These are phyloP conservation scores for Pseudopyricularia cyperi DNA, from an alignment of 2,329 filamentous ascomycete species.

Conservation along the genomic window DNA sequence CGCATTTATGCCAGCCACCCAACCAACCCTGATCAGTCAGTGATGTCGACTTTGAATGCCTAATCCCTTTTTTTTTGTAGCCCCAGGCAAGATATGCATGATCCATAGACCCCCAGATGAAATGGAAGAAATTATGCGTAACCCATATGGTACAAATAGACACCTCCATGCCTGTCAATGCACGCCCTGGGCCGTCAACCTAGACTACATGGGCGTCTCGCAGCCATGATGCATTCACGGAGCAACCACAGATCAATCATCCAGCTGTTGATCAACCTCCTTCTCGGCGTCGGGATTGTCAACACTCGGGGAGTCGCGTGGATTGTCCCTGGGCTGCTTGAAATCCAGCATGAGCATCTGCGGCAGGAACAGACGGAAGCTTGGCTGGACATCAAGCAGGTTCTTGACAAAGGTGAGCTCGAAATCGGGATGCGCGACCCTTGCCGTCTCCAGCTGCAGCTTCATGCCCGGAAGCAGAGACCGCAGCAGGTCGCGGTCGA, in stretches of 20 bases:
- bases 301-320: conserved; percentile 32
- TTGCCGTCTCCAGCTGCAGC: conserved; percentile 35
- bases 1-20: too few relatives aligned
- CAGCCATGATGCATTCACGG: too few relatives aligned
- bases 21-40: too few relatives aligned
- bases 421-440: conserved; percentile 26
- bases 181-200: too few relatives aligned
- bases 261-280: background rate
- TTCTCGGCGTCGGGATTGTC: conserved; percentile 20
- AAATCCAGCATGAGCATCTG: conserved; percentile 58
- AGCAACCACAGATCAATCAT: background rate
- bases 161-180: too few relatives aligned
- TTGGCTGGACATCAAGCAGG: conserved; percentile 39
- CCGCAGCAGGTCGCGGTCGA: conserved; percentile 26
- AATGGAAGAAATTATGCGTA: too few relatives aligned
- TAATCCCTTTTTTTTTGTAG: too few relatives aligned
- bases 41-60: too few relatives aligned
- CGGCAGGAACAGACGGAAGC: conserved; percentile 51
- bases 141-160: too few relatives aligned
- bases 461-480: conserved; percentile 37
- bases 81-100: too few relatives aligned
- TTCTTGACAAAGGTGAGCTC: conserved; percentile 53
- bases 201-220: too few relatives aligned
- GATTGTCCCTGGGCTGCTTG: conserved; percentile 38
- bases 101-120: too few relatives aligned